A percentile compares a stretch with the other conserved stretches of the same genome.
Evolutionary conservation across 176 grass and related monocot species (phyloP).

Genomic region (Phoenix roebelenii): DNA sequence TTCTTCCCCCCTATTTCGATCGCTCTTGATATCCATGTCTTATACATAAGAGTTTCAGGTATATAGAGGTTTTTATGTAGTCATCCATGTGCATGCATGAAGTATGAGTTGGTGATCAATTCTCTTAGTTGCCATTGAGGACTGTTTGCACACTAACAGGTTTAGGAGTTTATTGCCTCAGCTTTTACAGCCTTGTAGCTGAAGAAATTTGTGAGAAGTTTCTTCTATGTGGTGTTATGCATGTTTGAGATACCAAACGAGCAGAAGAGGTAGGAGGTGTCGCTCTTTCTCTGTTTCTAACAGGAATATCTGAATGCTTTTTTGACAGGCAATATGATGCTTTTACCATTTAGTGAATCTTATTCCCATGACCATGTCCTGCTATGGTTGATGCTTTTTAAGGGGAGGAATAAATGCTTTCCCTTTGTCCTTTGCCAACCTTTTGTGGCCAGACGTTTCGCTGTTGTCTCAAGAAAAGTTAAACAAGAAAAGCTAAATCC

Average conservation of each 20-base stretch:
- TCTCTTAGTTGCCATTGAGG: not conserved
- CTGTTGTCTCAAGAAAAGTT: too few relatives aligned
- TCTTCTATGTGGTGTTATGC: too few relatives aligned
- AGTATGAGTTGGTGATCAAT: not conserved
- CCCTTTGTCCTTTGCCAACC: conserved; percentile 10
- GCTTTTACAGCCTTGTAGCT: conserved; percentile 13
- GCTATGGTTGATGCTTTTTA: conserved; percentile 19
- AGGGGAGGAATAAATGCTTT: conserved; percentile 24
- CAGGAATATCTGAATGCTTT: conserved; percentile 1
- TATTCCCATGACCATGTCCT: too few relatives aligned
- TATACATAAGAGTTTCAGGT: not conserved
- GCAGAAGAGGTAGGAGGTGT: too few relatives aligned
- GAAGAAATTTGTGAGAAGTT: too few relatives aligned
- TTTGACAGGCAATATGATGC: conserved; percentile 8
- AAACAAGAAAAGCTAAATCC: too few relatives aligned
- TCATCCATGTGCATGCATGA: not conserved
- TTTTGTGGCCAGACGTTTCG: too few relatives aligned
- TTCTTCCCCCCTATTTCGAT: conserved; percentile 34
- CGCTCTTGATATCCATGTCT: conserved; percentile 41
- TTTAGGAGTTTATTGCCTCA: conserved; percentile 5
- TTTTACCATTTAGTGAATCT: not conserved
- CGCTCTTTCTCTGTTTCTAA: too few relatives aligned
- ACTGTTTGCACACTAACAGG: not conserved
- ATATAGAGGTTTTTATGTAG: not conserved
- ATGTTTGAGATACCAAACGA: too few relatives aligned